Evolutionary conservation across 345 rosid species (phyloP).

Genomic region (Capsella bursapastoris): DNA sequence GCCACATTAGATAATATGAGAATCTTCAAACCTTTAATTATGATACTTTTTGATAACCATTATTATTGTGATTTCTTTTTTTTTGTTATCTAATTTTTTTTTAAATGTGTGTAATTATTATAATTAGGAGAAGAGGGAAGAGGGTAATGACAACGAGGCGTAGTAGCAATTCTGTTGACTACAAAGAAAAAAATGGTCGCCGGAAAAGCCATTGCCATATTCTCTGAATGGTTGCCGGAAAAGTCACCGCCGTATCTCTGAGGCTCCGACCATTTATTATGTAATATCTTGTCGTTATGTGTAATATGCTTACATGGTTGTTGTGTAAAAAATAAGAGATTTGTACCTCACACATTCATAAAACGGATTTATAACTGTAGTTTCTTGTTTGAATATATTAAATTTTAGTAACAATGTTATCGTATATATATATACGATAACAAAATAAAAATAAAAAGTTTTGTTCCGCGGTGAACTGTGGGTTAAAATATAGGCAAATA

Average conservation of each 20-base stretch:
- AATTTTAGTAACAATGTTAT: neutral
- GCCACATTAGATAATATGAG: neutral
- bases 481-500: too few relatives aligned
- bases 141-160: neutral
- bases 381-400: neutral
- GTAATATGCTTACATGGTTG: neutral
- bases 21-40: conserved; percentile 8
- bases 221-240: conserved; percentile 29
- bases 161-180: conserved; percentile 17
- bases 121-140: conserved; percentile 31
- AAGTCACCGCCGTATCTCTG: conserved; percentile 35
- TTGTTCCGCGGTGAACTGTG: too few relatives aligned
- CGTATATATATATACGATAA: too few relatives aligned
- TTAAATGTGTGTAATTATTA: neutral
- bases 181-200: conserved; percentile 39
- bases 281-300: neutral
- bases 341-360: neutral
- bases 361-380: neutral
- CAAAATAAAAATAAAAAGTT: too few relatives aligned
- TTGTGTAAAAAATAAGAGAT: conserved; percentile 13
- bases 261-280: neutral
- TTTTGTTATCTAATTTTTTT: neutral
- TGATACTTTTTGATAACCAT: neutral
- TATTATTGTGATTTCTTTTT: neutral
- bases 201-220: conserved; percentile 31